Conservation (phyloP, 805 yeast genomes). For the Candida pini region DNA sequence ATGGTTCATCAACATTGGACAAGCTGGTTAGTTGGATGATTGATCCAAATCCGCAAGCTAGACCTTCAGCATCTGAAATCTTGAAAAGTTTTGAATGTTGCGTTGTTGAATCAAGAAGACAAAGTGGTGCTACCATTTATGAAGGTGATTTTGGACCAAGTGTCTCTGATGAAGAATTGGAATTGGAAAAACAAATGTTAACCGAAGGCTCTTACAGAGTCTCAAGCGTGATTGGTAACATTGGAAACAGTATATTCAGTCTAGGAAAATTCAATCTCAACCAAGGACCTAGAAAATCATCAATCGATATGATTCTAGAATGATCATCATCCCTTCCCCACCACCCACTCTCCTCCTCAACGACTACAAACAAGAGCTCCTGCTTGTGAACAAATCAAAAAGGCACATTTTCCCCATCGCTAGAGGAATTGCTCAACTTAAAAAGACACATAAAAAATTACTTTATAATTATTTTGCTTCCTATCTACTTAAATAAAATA, state of each 20-base stretch:
- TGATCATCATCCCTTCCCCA: slow-evolving; percentile 1
- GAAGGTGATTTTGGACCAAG: slow-evolving; percentile 95
- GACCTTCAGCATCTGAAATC: slow-evolving; percentile 80
- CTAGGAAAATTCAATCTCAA: slow-evolving; percentile 1
- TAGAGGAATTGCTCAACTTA: no score
- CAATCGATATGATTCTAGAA: slow-evolving; percentile 20
- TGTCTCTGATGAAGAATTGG: slow-evolving; percentile 34
- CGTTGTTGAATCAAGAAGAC: slow-evolving; percentile 72
- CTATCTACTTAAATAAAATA: no score
- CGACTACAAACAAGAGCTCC: no score
- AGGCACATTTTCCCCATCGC: no score
- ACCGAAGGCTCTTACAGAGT: slow-evolving; percentile 6
- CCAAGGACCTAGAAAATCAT: slow-evolving; percentile 8
- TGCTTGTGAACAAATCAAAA: no score
- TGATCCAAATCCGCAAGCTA: slow-evolving; percentile 67
- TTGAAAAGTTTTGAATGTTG: slow-evolving; percentile 66
- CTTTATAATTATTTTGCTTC: no score
- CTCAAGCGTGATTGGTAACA: slow-evolving; percentile 8
- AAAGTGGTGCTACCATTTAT: slow-evolving; percentile 89
- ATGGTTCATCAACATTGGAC: slow-evolving; percentile 69
- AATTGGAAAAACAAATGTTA: slow-evolving; percentile 11
- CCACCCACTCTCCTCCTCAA: slow-evolving; percentile 1
- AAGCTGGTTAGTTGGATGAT: slow-evolving; percentile 83
- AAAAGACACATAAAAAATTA: no score
- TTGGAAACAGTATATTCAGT: neutral